A percentile compares a stretch with the other conserved stretches of the same genome.
Conservation (phyloP, 176 grass and related monocot species). For the Aegilops speltoides region DNA sequence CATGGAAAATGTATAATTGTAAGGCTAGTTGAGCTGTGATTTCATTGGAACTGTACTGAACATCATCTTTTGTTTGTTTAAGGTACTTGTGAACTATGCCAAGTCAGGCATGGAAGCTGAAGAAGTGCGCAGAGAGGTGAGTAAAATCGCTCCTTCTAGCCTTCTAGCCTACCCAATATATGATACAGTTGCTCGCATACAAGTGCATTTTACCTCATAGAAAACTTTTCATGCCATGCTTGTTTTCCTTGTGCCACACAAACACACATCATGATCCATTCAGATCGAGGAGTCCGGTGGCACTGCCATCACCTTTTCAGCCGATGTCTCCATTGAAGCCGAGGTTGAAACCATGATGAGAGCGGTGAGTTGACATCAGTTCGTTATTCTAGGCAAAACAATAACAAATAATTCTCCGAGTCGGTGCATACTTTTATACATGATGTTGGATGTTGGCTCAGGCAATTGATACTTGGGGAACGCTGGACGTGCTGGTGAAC, state of each 20-base stretch:
- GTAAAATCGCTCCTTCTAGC: not conserved
- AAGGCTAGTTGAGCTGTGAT: not conserved
- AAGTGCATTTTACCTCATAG: too few species aligned
- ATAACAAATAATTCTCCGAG: not conserved
- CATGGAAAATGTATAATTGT: not conserved
- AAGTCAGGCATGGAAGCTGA: constrained; percentile 85
- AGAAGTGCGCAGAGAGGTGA: constrained; percentile 89
- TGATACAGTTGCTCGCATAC: not conserved
- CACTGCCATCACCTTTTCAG: constrained; percentile 64
- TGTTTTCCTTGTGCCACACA: not conserved
- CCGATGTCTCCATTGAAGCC: constrained; percentile 72
- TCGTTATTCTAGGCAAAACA: not conserved
- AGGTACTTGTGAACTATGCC: constrained; percentile 94
- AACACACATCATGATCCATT: not conserved
- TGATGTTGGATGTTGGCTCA: constrained; percentile 25
- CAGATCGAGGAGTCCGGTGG: constrained; percentile 81
- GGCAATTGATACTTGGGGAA: constrained; percentile 76
- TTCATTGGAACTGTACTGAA: not conserved
- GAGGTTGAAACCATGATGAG: constrained; percentile 92
- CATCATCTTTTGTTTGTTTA: not conserved
- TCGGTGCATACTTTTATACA: not conserved
- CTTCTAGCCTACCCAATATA: not conserved
- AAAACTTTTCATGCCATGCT: not conserved
- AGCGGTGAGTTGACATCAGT: constrained; percentile 50
- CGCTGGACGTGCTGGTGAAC: constrained; percentile 85